These are phyloP conservation scores for Heracleum sosnowskyi DNA, from an alignment of 129 eudicot genomes.

Conservation along the genomic window DNA sequence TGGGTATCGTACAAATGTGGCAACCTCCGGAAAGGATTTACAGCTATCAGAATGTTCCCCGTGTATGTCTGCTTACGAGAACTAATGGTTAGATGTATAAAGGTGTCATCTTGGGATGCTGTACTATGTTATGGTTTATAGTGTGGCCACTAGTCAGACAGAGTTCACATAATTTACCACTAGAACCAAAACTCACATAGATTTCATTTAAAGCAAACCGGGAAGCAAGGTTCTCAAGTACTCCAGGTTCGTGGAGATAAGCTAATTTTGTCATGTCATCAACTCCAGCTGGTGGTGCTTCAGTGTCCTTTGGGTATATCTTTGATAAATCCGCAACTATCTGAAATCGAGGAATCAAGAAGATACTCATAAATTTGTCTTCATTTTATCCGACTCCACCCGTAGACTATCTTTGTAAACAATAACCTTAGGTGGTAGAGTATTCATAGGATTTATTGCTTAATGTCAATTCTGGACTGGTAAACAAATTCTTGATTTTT, in stretches of 20 bases:
- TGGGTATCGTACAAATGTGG: constrained; percentile 85
- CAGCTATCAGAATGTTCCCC: constrained; percentile 87
- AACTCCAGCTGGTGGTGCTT: constrained; percentile 92
- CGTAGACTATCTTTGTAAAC: neutral
- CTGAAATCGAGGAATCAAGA: constrained; percentile 30
- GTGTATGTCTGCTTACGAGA: constrained; percentile 66
- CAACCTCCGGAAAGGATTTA: constrained; percentile 73
- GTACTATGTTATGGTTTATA: neutral
- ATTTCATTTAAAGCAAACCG: constrained; percentile 77
- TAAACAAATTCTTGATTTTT: neutral
- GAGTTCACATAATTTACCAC: neutral
- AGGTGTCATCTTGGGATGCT: neutral
- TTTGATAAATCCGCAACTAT: constrained; percentile 60
- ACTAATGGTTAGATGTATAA: constrained; percentile 11
- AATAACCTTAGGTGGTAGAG: neutral
- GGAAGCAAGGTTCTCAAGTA: constrained; percentile 69
- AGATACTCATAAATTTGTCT: constrained; percentile 1
- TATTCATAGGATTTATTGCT: neutral
- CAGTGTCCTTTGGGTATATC: constrained; percentile 84
- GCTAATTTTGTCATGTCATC: constrained; percentile 96
- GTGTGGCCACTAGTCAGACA: neutral
- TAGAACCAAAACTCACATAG: constrained; percentile 40
- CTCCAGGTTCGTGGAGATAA: constrained; percentile 96
- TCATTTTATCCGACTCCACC: neutral
- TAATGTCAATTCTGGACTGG: neutral